A percentile compares a stretch with the other conserved stretches of the same genome.
Evolutionary conservation across 179 eudicot genomes (phyloP).

Genomic region (Vitellaria paradoxa): DNA sequence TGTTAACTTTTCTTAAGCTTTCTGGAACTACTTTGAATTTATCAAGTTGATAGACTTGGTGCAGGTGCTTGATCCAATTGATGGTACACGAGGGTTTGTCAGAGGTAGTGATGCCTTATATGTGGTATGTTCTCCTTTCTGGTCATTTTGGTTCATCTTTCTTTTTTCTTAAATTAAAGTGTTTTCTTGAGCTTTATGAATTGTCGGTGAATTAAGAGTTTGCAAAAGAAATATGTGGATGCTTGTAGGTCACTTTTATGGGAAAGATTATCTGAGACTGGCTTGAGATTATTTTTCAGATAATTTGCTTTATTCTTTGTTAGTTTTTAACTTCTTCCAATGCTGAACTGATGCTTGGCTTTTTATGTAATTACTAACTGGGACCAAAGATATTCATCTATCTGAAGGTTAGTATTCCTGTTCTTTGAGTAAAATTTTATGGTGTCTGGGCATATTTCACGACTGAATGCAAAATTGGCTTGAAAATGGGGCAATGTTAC

Average conservation of each 20-base stretch:
- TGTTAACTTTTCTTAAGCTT: neutral
- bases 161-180: slow-evolving; percentile 5
- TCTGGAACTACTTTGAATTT: slow-evolving; percentile 5
- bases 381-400: neutral
- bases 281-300: neutral
- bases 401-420: neutral
- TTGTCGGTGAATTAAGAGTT: neutral
- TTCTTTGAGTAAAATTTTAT: neutral
- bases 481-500: neutral
- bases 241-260: neutral
- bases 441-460: neutral
- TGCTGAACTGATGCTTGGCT: neutral
- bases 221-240: neutral
- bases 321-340: neutral
- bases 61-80: slow-evolving; percentile 96
- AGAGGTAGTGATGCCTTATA: slow-evolving; percentile 78
- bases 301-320: neutral
- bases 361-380: neutral
- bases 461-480: neutral
- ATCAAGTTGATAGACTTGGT: slow-evolving; percentile 10
- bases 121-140: slow-evolving; percentile 61
- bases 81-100: slow-evolving; percentile 89
- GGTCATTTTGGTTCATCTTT: neutral
- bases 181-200: slow-evolving; percentile 5
- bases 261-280: neutral